Conservation (phyloP, 441 rosid genomes). For the Pelargonium myrrhifolium region DNA sequence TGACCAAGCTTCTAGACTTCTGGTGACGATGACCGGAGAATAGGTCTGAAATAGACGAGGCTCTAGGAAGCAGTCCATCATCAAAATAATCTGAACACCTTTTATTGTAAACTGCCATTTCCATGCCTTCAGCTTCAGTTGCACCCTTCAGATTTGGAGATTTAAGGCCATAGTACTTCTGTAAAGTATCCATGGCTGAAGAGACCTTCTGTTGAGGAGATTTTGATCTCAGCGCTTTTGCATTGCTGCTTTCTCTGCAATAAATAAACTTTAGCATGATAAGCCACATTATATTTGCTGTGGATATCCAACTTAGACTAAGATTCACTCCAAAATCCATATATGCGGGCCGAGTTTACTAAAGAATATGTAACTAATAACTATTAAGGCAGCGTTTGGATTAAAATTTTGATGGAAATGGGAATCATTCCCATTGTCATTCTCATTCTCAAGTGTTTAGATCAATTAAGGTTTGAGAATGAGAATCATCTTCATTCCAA, state of each 20-base stretch:
- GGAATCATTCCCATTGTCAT: no score
- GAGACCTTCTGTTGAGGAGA: conserved; percentile 33
- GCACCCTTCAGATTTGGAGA: conserved; percentile 22
- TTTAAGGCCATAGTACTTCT: conserved; percentile 39
- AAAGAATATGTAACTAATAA: no score
- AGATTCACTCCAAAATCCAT: no score
- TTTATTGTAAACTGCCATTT: conserved; percentile 41
- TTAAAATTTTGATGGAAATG: no score
- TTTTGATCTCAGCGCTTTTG: conserved; percentile 29
- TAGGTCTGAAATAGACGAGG: conserved; percentile 20
- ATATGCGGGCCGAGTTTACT: no score
- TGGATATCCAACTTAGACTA: no score
- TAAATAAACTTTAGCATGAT: conserved; percentile 9
- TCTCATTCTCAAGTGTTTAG: no score
- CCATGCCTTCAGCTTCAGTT: conserved; percentile 29
- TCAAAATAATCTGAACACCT: conserved; percentile 22
- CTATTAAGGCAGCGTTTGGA: no score
- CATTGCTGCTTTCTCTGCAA: conserved; percentile 26
- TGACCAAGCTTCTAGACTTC: conserved; percentile 18
- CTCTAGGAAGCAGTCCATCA: conserved; percentile 27
- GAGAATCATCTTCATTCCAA: no score
- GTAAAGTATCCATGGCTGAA: conserved; percentile 53
- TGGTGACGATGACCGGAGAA: conserved; percentile 10
- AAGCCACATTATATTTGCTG: conserved; percentile 1
- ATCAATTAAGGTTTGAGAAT: no score